Evolutionary conservation across 2,329 filamentous ascomycete species (phyloP), one percentile per base, ranked within the genome.

Genomic region (Aspergillus puulaauensis): DNA sequence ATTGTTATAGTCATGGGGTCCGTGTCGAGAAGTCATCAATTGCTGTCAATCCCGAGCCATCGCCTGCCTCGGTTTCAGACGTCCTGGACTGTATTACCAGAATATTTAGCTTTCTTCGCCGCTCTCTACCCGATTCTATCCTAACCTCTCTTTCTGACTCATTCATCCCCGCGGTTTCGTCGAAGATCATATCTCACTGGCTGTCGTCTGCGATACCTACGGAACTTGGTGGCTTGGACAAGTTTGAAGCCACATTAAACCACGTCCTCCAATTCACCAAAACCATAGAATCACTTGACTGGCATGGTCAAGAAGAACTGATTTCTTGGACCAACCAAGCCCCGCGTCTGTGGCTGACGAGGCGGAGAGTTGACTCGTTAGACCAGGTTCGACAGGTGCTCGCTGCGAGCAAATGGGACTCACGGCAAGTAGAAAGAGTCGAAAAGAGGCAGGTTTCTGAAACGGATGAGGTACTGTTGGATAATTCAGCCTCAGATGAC

Each of bases 311-410:
- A 47, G 76, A 77, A 54, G 84, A 88, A 33, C 76, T 99, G 39
- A 81, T 84, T 45, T 86, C 90, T 23, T 99, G 95, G 93, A 87
- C 91, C 0, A 84, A 87, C 41, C 87, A 88, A 60, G 89, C 91
- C 1, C 90, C 92, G 0, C 86, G 86, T 57, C 87, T 91, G 24
- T 99, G 95, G 95, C 82, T 98, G 14, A 85, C 85, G 2, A 93
- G 91, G 70, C 89, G 92, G 63, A 86, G 90, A 67, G 92, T 96
- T 67, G 86, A 83, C 35, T 87, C 91, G 0, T 81, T 99, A 23
- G 88, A 93, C 60, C 82, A 84, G 35, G 86, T 96, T 12, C 86
- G 95, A 23, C 83, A 77, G 19, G 83, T 88, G 46, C 81, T 97
- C 2, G 82, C 86, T 3, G 77, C 79, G 52, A 90, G 89, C 8